phyloP scores from a whole-genome alignment of 768 basidiomycete species.

The Amanita pseudoporphyria region DNA sequence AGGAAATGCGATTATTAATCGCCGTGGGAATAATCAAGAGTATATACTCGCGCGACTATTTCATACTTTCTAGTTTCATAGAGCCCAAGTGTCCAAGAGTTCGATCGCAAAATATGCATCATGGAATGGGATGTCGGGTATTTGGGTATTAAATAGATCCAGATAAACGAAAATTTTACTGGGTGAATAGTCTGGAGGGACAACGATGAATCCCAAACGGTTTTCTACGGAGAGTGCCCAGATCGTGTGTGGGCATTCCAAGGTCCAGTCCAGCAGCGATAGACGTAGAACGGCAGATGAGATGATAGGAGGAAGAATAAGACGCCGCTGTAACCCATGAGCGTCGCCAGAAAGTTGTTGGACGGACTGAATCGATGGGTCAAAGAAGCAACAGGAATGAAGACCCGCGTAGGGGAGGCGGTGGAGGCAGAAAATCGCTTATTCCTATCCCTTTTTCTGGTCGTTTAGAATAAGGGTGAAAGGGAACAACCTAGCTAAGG shows the following conservation, averaged over 20 bases:
- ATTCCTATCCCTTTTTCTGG: conserved; percentile 21
- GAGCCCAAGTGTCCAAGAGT: no score
- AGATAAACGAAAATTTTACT: conserved; percentile 4
- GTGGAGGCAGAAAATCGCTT: conserved; percentile 46
- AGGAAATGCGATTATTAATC: no score
- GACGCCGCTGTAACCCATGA: conserved; percentile 64
- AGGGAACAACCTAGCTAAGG: conserved; percentile 8
- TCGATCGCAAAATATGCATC: no score
- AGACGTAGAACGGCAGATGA: conserved; percentile 69
- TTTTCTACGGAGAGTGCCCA: conserved; percentile 56
- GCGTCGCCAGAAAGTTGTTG: conserved; percentile 18
- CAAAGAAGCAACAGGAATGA: not conserved
- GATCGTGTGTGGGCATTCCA: conserved; percentile 50
- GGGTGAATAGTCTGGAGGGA: conserved; percentile 30
- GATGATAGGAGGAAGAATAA: conserved; percentile 65
- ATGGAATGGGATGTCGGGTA: no score
- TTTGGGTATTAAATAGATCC: no score
- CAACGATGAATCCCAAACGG: conserved; percentile 35
- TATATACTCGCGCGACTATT: no score
- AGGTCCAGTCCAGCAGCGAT: conserved; percentile 67
- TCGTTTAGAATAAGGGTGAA: conserved; percentile 18
- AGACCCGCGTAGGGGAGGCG: conserved; percentile 55
- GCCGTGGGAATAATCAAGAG: no score
- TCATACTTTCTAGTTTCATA: no score
- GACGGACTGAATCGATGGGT: conserved; percentile 4